phyloP scores from a whole-genome alignment of 345 rosid genomes.

The Melaleuca quinquenervia region DNA sequence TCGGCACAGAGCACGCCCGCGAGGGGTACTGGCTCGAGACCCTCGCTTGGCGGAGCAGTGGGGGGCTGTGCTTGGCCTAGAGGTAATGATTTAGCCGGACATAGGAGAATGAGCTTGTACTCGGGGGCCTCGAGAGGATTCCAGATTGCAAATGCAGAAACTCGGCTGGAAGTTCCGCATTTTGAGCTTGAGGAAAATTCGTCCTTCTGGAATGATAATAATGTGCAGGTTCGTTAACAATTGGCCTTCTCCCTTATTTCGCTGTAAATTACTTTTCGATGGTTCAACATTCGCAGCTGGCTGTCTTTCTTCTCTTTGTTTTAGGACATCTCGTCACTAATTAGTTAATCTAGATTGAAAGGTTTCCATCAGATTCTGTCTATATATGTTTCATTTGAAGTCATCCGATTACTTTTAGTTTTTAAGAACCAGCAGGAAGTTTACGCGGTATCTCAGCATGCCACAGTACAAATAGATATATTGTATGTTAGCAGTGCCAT shows the following conservation, averaged over 20 bases:
- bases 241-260: background rate
- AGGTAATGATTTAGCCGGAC: constrained; percentile 19
- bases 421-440: background rate
- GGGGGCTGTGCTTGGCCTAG: constrained; percentile 19
- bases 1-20: constrained; percentile 70
- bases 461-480: background rate
- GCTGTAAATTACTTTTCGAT: background rate
- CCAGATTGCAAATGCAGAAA: constrained; percentile 27
- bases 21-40: constrained; percentile 37
- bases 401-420: background rate
- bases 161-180: constrained; percentile 33
- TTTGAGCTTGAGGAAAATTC: constrained; percentile 74
- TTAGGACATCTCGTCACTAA: background rate
- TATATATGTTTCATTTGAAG: background rate
- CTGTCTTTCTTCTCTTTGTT: background rate
- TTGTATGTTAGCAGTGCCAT: background rate
- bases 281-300: background rate
- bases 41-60: constrained; percentile 40
- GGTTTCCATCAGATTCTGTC: background rate
- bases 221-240: constrained; percentile 57
- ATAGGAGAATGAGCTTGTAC: constrained; percentile 33
- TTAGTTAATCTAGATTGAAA: background rate
- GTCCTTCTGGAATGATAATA: constrained; percentile 76
- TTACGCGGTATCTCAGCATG: background rate
- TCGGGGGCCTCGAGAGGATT: constrained; percentile 41